Base-by-base conservation (phyloP, 2,329 filamentous ascomycete species). In the Diplocarpon rosae region DNA sequence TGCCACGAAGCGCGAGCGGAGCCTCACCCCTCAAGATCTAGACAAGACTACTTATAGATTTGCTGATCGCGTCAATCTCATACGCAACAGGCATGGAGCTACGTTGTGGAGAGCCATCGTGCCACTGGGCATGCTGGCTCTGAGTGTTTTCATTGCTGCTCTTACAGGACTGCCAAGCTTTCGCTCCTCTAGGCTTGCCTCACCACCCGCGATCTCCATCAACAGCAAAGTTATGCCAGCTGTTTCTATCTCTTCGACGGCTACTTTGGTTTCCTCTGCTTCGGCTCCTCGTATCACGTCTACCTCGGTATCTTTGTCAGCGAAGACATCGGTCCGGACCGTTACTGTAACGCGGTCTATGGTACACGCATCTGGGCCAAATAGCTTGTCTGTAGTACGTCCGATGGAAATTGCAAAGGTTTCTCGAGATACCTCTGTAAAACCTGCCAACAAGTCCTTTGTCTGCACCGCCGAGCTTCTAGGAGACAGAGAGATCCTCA, bases 401-500 rank as follows among this genome's bases (percentile, higher is more conserved):
- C 65, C 69, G 12, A 62, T 66, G 49, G 56, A 61, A 39, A n/a
- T 60, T 48, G 54, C 48, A 30, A 57, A 59, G 17, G 31, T 52
- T 11, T 32, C 56, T n/a, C 52, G 48, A 38, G 31, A 43, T 16
- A 41, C 43, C 13, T 49, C 52, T 9, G 51, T 44, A 11, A 54
- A 56, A 24, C 35, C 53, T 10, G 42, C 35, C 24, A 54, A 59
- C 27, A 56, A 57, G 43, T 55, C 50, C 5, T 52, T 59, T 5
- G 52, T 67, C n/a, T 75, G 71, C 57, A 66, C 66, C 1, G 70
- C 67, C 11, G 64, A 70, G 44, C 55, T 69, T 12, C 56, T 66
- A 47, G 66, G 69, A 45, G 64, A 66, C 43, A 69, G 70, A 43
- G 69, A 75, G 47, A 69, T 80, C 27, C 58, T 78, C 40, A 67